These are phyloP conservation scores for Creolimax fragrantissima DNA, from an alignment of 78 protist species.

Conservation along the genomic window DNA sequence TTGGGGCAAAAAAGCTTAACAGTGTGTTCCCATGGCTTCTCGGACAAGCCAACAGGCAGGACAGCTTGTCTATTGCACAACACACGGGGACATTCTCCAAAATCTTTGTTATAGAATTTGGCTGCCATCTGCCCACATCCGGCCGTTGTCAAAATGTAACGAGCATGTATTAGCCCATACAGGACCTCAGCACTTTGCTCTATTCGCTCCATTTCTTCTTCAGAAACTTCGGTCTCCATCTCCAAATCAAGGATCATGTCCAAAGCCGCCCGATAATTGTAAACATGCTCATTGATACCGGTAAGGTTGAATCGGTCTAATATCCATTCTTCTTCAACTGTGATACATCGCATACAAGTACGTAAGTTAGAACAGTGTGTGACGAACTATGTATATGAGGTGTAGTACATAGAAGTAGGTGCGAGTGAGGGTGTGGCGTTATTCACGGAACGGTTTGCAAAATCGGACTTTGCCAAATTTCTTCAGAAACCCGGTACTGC, in stretches of 20 bases:
- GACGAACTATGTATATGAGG: too few relatives aligned
- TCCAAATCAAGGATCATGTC: conserved; percentile 86
- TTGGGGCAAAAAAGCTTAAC: conserved; percentile 88
- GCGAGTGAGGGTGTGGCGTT: too few relatives aligned
- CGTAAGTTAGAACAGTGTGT: too few relatives aligned
- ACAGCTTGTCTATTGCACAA: conserved; percentile 80
- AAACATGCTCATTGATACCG: conserved; percentile 71
- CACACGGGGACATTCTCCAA: conserved; percentile 93
- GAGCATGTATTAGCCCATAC: conserved; percentile 94
- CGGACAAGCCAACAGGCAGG: conserved; percentile 85
- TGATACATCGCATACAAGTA: background rate
- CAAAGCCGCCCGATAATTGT: conserved; percentile 78
- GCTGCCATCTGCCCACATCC: conserved; percentile 81
- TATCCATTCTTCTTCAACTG: conserved; percentile 63
- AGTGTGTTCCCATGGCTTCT: conserved; percentile 60
- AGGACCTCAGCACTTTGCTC: conserved; percentile 71
- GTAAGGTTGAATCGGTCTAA: conserved; percentile 81
- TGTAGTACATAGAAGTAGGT: too few relatives aligned
- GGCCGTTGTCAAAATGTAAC: conserved; percentile 78
- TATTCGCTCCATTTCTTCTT: conserved; percentile 51
- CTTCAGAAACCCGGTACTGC: too few relatives aligned
- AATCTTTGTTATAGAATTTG: conserved; percentile 70
- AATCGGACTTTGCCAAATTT: too few relatives aligned
- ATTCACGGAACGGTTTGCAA: too few relatives aligned
- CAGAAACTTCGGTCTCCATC: conserved; percentile 35